Evolutionary conservation across 2,329 filamentous ascomycete genomes (phyloP).

Genomic region (Aspergillus sp.): DNA sequence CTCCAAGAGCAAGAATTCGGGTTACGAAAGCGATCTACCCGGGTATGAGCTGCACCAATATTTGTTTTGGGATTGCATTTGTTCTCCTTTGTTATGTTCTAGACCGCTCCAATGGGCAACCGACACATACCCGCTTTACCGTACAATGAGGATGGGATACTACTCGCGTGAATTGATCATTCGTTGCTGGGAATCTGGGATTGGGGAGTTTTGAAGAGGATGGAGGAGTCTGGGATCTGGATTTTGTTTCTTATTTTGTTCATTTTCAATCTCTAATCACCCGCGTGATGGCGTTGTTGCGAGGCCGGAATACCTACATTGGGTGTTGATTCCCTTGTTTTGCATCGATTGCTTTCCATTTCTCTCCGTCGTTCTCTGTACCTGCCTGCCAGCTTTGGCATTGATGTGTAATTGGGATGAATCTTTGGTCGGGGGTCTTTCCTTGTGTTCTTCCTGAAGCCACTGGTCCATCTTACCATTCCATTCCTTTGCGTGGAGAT

Average conservation of each 20-base stretch:
- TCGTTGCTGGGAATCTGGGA: constrained; percentile 13
- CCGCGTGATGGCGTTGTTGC: constrained; percentile 1
- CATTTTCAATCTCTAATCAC: neutral
- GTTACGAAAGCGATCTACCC: constrained; percentile 34
- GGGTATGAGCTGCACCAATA: constrained; percentile 13
- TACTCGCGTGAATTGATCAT: constrained; percentile 4
- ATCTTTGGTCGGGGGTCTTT: neutral
- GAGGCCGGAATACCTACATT: constrained; percentile 5
- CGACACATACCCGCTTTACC: neutral
- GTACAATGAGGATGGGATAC: neutral
- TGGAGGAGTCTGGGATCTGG: constrained; percentile 10
- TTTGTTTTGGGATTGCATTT: constrained; percentile 7
- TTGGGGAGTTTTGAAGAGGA: constrained; percentile 17
- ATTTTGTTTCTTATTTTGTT: constrained; percentile 2
- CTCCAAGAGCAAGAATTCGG: constrained; percentile 48
- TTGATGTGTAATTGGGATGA: neutral
- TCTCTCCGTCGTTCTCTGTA: neutral
- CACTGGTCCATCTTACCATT: too few relatives aligned
- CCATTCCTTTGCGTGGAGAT: too few relatives aligned
- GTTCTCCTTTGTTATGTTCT: constrained; percentile 11
- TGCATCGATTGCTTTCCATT: neutral
- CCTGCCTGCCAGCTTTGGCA: neutral
- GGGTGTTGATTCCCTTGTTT: neutral
- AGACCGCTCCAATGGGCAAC: constrained; percentile 15
- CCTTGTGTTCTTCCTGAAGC: neutral